Base-by-base conservation (phyloP, 305 asterid species). In the Fraxinus angustifolia region DNA sequence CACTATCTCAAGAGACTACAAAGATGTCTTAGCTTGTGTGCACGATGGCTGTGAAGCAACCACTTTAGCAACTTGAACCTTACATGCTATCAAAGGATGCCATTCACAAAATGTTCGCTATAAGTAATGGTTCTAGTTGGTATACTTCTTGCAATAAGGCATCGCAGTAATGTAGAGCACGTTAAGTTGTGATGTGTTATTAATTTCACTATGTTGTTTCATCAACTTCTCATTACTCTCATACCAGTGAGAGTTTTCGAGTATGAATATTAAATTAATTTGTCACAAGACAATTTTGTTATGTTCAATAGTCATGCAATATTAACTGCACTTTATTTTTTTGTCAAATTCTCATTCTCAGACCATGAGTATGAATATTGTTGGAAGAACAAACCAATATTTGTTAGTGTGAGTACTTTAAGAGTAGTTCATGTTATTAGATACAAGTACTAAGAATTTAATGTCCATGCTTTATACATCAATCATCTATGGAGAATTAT, bases 1-100 rank as follows among this genome's bases (percentile, higher is more conserved):
- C 87, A 90, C 95, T 82, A 81, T 93, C 79, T 88, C 91, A 7
- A 91, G 98, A 86, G 94, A 92, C 84, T 93, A 92, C 73, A 88
- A 81, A 85, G 96, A 92, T 79, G 96, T 92, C 28, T 82, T 93
- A 33, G 98, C 97, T 0, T 93, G 97, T 68, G 93, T 93, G 60
- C 92, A 84, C 48, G 98, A 91, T 80, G 87, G 92, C 17, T 93
- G 97, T 82, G 91, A 90, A 81, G 35, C 92, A 35, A 86, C 93
- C 65, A 92, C 93, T 67, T 78, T 80, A 38, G 97, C 94, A 38
- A 78, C 74, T 72, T 93, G 82, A 88, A 79, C 21, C 12, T 8
- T 8, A 8, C 31, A 26, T 67, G 73, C 6, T 67, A 28, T 4
- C 14, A 16, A 60, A 60, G 31, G 71, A 60, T 21, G 31, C 71